Evolutionary conservation across 2,329 filamentous ascomycete genomes (phyloP), one percentile per base, ranked within the genome.

Genomic region (Apiospora phragmitis): DNA sequence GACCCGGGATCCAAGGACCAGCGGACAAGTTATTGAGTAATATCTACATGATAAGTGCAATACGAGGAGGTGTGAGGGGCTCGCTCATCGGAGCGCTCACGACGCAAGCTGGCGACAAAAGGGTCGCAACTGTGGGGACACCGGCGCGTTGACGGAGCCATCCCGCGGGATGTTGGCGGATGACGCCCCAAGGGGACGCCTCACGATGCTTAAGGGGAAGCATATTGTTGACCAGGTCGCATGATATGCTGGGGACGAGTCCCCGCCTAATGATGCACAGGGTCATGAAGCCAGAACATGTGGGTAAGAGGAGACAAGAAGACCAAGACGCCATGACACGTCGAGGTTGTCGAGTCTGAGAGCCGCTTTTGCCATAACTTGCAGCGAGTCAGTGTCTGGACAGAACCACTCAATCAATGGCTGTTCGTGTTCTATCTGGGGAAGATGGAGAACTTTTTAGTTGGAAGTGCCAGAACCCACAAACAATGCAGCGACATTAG

Each of bases 101-200:
- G 32, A 67, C 12, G 47, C 35, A 32, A 35, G 26, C 26, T 70
- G 35, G 32, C 51, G 67, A 41, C 35, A 18, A n/a, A 45, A 66
- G 26, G 18, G 21, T 69, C 51, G 32, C 32, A 45, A 29, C 68
- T 72, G 69, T 68, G 70, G 70, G 69, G 68, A 43, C 47, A 73
- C 72, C 72, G 73, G 72, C 72, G 73, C 68, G 70, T 70, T 69
- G 69, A 70, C 68, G 70, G 72, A 71, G 47, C 62, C 71, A 74
- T 71, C 73, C 72, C 72, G 72, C 73, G 72, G 73, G 73, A 70
- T 74, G 71, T 51, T n/a, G 41, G 65, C 65, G 38, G 41, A 38
- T 26, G 41, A 14, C n/a, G 24, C 14, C 14, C 24, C 65, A 29
- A 43, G 41, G 41, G 14, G n/a, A 12, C 41, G 24, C 24, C 65